phyloP scores from a whole-genome alignment of 1,284 basidiomycete genomes.

The Cystobasidium slooffiae region DNA sequence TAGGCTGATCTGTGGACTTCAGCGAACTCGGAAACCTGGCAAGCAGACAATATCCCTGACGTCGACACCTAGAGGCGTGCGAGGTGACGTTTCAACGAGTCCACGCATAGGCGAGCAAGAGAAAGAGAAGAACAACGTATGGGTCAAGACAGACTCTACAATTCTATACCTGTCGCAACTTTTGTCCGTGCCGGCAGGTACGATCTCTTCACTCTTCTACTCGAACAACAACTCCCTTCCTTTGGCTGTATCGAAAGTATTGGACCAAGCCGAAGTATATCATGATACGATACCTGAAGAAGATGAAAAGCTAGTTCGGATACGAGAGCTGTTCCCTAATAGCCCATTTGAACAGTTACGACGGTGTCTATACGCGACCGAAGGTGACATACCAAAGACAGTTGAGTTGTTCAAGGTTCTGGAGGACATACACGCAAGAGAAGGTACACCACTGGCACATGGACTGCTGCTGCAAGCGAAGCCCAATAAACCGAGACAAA shows the following conservation, averaged over 20 bases:
- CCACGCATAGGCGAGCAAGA: constrained; percentile 1
- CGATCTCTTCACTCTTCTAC: constrained; percentile 41
- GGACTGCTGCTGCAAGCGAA: constrained; percentile 12
- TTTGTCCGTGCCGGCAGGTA: constrained; percentile 36
- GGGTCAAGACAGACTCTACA: constrained; percentile 39
- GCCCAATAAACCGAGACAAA: constrained; percentile 3
- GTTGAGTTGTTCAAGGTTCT: constrained; percentile 39
- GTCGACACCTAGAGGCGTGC: constrained; percentile 25
- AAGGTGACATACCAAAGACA: constrained; percentile 26
- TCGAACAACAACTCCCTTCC: constrained; percentile 42
- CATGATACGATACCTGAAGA: constrained; percentile 16
- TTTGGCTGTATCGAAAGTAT: constrained; percentile 32
- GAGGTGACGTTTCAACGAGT: not conserved
- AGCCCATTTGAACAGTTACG: constrained; percentile 12
- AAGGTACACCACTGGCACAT: constrained; percentile 39
- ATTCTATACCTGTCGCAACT: constrained; percentile 36
- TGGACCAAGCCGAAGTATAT: constrained; percentile 35
- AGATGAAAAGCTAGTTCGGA: constrained; percentile 7
- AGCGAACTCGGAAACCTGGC: constrained; percentile 26
- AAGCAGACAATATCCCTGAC: constrained; percentile 42
- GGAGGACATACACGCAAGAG: constrained; percentile 28
- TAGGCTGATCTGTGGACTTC: not conserved
- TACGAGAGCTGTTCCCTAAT: constrained; percentile 33
- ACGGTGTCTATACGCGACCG: constrained; percentile 32
- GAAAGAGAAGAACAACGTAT: constrained; percentile 36